Percentiles rank a stretch among this genome's conserved stretches.
Conservation (phyloP, 179 eudicot genomes). For the Camellia oleifera region DNA sequence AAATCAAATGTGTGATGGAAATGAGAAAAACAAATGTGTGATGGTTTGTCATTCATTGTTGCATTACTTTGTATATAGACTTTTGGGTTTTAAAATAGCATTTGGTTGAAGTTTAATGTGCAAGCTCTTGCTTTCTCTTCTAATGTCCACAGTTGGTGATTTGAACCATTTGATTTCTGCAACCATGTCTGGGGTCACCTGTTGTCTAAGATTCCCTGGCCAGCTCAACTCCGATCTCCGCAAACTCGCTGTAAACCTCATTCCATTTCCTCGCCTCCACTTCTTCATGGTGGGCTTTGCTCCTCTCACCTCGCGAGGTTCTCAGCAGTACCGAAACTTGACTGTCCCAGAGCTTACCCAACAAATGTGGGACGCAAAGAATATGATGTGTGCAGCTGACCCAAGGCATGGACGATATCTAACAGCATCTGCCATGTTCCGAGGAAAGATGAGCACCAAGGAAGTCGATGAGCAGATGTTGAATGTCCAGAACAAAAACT, state of each 20-base stretch:
- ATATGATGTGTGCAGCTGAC: conserved; percentile 80
- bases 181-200: conserved; percentile 67
- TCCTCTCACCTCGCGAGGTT: conserved; percentile 59
- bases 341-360: conserved; percentile 65
- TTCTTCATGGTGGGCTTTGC: conserved; percentile 78
- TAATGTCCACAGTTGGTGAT: conserved; percentile 46
- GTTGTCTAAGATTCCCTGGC: conserved; percentile 69
- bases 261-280: conserved; percentile 68
- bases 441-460: conserved; percentile 77
- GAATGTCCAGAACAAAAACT: conserved; percentile 61
- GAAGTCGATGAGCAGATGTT: conserved; percentile 69
- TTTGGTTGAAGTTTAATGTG: not conserved
- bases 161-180: conserved; percentile 68
- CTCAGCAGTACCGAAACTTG: conserved; percentile 54
- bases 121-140: not conserved
- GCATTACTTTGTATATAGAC: not conserved
- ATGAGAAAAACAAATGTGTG: too few species aligned
- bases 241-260: conserved; percentile 67
- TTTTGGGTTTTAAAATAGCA: not conserved
- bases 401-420: conserved; percentile 65
- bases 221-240: conserved; percentile 70
- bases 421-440: conserved; percentile 60
- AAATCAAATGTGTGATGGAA: too few species aligned
- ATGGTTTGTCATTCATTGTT: not conserved
- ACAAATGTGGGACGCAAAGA: conserved; percentile 71